A percentile compares a stretch with the other conserved stretches of the same genome.
Evolutionary conservation across 192 early-diverging fungal genomes (phyloP).

Genomic region (Podila epicladia): DNA sequence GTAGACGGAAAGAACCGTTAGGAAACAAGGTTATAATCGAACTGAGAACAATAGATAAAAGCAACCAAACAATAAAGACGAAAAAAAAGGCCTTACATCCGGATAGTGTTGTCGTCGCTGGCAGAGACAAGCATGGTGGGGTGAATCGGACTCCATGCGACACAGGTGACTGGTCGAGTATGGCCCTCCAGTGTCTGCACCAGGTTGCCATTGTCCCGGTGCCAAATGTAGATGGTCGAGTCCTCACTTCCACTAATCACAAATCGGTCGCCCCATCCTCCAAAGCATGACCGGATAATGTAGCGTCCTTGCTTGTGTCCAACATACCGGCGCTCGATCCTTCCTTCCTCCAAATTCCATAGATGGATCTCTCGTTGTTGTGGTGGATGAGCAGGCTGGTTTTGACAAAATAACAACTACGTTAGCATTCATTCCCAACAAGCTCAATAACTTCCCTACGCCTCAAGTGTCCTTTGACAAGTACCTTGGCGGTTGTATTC

Average conservation of each 20-base stretch:
- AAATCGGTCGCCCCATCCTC: constrained; percentile 83
- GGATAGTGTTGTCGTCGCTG: constrained; percentile 84
- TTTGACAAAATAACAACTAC: constrained; percentile 69
- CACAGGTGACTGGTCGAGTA: constrained; percentile 71
- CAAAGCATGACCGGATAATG: constrained; percentile 94
- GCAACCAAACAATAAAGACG: not conserved
- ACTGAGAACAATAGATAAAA: not conserved
- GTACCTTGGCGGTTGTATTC: constrained; percentile 53
- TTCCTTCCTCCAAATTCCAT: constrained; percentile 81
- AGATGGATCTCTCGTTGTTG: constrained; percentile 82
- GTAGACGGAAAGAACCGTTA: not conserved
- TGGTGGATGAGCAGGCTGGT: constrained; percentile 71
- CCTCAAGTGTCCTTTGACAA: not conserved
- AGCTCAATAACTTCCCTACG: not conserved
- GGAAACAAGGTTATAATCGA: too few relatives aligned
- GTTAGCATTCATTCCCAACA: not conserved
- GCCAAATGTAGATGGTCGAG: constrained; percentile 81
- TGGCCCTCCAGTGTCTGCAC: constrained; percentile 80
- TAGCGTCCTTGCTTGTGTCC: constrained; percentile 89
- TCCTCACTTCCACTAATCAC: constrained; percentile 95
- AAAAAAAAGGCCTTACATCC: constrained; percentile 64
- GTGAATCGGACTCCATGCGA: constrained; percentile 74
- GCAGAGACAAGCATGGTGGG: constrained; percentile 82
- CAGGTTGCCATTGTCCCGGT: constrained; percentile 72
- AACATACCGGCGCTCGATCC: constrained; percentile 77